These are phyloP conservation scores for Mimosa pudica DNA, from an alignment of 306 rosid genomes.

Conservation along the genomic window DNA sequence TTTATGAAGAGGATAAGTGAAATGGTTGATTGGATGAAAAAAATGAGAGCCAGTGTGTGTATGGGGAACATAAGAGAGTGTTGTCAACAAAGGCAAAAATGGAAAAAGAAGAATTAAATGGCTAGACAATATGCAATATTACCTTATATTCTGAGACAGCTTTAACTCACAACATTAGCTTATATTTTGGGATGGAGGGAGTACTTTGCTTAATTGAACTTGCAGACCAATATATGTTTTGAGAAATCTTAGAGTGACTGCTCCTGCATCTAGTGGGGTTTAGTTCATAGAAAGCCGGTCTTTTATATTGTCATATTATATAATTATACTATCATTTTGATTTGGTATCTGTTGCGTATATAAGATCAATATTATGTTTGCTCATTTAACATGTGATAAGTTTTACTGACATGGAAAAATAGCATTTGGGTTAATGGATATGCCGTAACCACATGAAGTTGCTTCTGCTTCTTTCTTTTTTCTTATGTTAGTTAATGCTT, in stretches of 20 bases:
- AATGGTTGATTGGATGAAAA: too few relatives aligned
- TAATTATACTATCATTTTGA: neutral
- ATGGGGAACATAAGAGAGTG: too few relatives aligned
- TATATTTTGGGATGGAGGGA: too few relatives aligned
- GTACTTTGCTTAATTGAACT: slow-evolving; percentile 9
- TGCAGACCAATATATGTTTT: neutral
- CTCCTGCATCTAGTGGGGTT: neutral
- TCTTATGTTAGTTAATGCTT: neutral
- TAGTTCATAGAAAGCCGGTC: neutral
- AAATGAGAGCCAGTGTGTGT: too few relatives aligned
- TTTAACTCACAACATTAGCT: too few relatives aligned
- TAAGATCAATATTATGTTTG: neutral
- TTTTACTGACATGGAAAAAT: neutral
- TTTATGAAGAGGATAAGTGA: too few relatives aligned
- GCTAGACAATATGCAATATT: too few relatives aligned
- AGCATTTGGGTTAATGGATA: neutral
- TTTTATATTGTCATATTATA: neutral
- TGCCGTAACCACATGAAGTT: neutral
- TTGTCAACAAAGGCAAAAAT: too few relatives aligned
- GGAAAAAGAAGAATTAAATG: too few relatives aligned
- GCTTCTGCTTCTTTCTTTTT: neutral
- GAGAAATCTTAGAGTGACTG: neutral
- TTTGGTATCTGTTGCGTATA: neutral
- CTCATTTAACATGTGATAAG: neutral
- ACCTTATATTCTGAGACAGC: too few relatives aligned